Base-by-base conservation (phyloP, 208 protist species). In the Crithidia expoeki region DNA sequence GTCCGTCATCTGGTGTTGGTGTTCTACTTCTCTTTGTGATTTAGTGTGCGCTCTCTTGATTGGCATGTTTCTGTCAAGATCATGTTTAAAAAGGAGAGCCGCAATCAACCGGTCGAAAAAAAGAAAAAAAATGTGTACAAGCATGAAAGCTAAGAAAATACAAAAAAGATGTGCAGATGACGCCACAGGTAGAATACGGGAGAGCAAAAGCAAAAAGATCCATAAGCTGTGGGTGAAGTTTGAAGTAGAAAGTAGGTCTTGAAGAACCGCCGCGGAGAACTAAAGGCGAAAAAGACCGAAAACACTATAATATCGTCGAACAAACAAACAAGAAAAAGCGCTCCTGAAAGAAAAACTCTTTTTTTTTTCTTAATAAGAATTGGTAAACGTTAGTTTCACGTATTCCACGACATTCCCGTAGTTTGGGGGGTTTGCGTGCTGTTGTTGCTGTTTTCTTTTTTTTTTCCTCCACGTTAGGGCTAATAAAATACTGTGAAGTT, bases 181-280 rank as follows among this genome's bases (percentile, higher is more conserved):
- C 5, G 36, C 36, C 36, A 40, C 30, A 11, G 49, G 49, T 55
- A 10, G 49, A 32, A 32, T 32, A 33, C 6, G 32, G 25, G 32
- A 55, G 32, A 38, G 16, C 12, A 57, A 30, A 27, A 36, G n/a
- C n/a, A 34, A 27, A 23, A 42, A 47, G 28, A 4, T 55, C 49
- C 7, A 17, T 23, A 49, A 56, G 27, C 51, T 32, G 28, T 32
- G 21, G 12, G 51, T 34, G 7, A 59, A 44, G n/a, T 44, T 16
- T 9, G 50, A 63, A 63, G 38, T 56, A 62, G 25, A 55, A 66
- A 66, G 32, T 68, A 57, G 21, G 53, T 27, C 12, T 46, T 53
- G 2, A 55, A 68, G 49, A 53, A 61, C 1, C 21, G 12, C 28
- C 32, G 17, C 4, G 47, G 19, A 55, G 56, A 44, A 19, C 58